Base-by-base conservation (phyloP, 345 rosid species). In the Boechera divaricarpa region DNA sequence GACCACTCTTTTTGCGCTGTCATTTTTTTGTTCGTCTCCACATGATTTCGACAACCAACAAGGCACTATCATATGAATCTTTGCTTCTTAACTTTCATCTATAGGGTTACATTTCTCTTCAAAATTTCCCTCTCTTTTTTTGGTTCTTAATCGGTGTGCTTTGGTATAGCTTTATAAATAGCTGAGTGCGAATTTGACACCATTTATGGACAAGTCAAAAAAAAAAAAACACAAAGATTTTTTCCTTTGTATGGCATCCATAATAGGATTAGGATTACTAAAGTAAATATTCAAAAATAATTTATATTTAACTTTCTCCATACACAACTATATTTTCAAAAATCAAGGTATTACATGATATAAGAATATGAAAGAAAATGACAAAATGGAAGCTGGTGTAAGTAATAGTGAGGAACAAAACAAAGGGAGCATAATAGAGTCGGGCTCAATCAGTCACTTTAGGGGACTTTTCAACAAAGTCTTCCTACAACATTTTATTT, bases 1-100 rank as follows among this genome's bases (percentile, higher is more conserved):
- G 69, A 78, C 81, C 77, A 72, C 48, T 72, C 73, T 78, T 72
- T 65, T 56, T 72, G 81, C 6, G 77, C 41, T 78, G 77, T 72
- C 77, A 78, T 60, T 13, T 10, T 64, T 38, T 65, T 63, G 80
- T 72, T 78, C 75, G 73, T 35, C 59, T 66, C 77, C 73, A 78
- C 72, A 78, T 78, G 73, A 72, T 65, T 51, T 77, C 38, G 69
- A 72, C 77, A 78, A 78, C 73, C 48, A 72, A 65, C 72, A 49
- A 65, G 54, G 49, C 77, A 70, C 71, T 66, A 71, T 63, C 41
- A 53, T 69, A 39, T 77, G 70, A 77, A 70, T 70, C 70, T 77
- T 77, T 35, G 3, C 42, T 33, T 68, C 54, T 5, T 55, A 5
- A 64, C 39, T 48, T 71, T 70, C 53, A 38, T 53, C 10, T 29